Evolutionary conservation across 2,329 filamentous ascomycete genomes (phyloP), one percentile per base, ranked within the genome.

Genomic region (Pseudogymnoascus sp.): DNA sequence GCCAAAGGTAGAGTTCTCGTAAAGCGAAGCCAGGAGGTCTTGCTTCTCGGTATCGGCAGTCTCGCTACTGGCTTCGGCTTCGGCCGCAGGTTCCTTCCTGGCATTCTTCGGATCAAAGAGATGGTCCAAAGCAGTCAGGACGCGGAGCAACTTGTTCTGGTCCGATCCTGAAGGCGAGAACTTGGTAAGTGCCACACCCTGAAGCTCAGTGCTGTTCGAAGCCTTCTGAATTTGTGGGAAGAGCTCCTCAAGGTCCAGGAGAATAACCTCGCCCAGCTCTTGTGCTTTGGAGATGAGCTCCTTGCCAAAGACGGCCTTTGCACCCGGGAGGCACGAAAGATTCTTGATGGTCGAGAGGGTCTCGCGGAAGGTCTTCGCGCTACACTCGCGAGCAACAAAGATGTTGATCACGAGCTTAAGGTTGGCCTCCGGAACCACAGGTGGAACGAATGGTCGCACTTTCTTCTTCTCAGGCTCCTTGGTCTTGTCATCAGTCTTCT

Each of bases 311-410:
- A 91, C 82, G 60, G 89, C 84, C 75, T 95, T 94, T 15, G 93
- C 91, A 11, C 89, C 91, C 14, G 93, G 91, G 63, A 99, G 94
- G 38, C 90, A 87, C 4, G 92, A 97, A 43, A 99, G 82, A 70
- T 97, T 97, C 77, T 96, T 97, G 78, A 99, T 96, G n/a, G 95
- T 95, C 14, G 93, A 94, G 60, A 99, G 83, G 0, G 94, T 97
- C 74, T 97, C 95, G 71, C 94, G 90, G 81, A 99, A 99, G 0
- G 94, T 97, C 79, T 96, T 97, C 65, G 90, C 92, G 71, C 91
- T 96, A 76, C 94, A 99, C 74, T 99, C 94, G 57, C 92, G 88
- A 64, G 93, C 93, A 43, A 96, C 91, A 66, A 99, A 89, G 62
- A 99, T 96, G 72, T 94, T 94, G 68, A 97, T 90, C n/a, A 99